Conservation (phyloP, 495 filamentous ascomycete species). For the Tetracladium marchalianum region DNA sequence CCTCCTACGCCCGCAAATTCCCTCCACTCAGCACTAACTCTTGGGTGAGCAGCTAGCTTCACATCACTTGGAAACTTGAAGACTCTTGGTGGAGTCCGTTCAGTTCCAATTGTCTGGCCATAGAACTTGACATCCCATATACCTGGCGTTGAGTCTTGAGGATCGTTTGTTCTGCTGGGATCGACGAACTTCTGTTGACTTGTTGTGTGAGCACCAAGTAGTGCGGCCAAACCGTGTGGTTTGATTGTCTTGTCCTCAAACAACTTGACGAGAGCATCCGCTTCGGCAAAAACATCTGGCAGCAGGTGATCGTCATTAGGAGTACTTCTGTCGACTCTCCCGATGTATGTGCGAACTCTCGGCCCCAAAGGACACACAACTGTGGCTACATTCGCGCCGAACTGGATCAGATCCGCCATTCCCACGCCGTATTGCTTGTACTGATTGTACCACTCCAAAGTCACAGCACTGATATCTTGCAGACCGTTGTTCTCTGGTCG, state of each 20-base stretch:
- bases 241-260: constrained; percentile 40
- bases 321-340: constrained; percentile 24
- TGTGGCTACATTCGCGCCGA: constrained; percentile 22
- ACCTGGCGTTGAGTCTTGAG: constrained; percentile 34
- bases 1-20: constrained; percentile 17
- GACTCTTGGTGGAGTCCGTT: constrained; percentile 26
- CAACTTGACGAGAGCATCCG: constrained; percentile 28
- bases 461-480: constrained; percentile 12
- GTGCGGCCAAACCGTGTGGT: constrained; percentile 32
- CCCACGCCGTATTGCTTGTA: constrained; percentile 19
- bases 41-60: constrained; percentile 26
- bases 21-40: constrained; percentile 25
- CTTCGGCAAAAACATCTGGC: constrained; percentile 20
- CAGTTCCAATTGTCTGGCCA: constrained; percentile 24
- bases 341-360: constrained; percentile 27
- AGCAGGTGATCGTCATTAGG: constrained; percentile 24
- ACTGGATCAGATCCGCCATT: constrained; percentile 26
- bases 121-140: constrained; percentile 39
- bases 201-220: constrained; percentile 40
- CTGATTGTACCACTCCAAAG: constrained; percentile 14
- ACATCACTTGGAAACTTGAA: constrained; percentile 37
- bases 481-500: constrained; percentile 22
- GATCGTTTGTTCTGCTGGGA: constrained; percentile 19
- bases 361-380: constrained; percentile 26
- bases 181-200: constrained; percentile 35